Base-by-base conservation (phyloP, 345 rosid species). In the Abelmoschus esculentus region DNA sequence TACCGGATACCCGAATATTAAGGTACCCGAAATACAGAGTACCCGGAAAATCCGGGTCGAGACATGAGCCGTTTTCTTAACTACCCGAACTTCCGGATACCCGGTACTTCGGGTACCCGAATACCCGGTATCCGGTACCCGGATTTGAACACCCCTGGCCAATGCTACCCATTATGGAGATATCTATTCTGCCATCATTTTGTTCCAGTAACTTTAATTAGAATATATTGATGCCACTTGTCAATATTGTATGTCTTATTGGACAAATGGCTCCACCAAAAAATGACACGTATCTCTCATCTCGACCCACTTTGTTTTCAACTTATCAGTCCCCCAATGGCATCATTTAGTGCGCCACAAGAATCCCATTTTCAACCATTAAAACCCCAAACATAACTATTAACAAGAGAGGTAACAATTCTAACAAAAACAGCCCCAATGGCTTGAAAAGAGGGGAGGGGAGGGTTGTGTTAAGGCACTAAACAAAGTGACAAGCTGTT, bases 301-400 rank as follows among this genome's bases (percentile, higher is more conserved):
- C 28, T 57, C 40, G 7, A 29, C 36, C 73, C 66, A 22, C 55
- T 44, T 58, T 61, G 31, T 14, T 29, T 42, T 57, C 1, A 59
- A 49, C 50, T 59, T 47, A 19, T 6, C 1, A 57, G 53, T 57
- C 42, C 65, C 2, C 64, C 65, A 58, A 57, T 42, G 63, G 73
- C 54, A 57, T 44, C 40, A 70, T 44, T 42, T 58, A 42, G 55
- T 28, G 66, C 54, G 61, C 71, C 59, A 67, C 49, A 11, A 11
- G 49, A 67, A 53, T 19, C 71, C 47, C 71, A 31, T 52, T 18
- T 53, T 52, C 56, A 17, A 12, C 44, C 3, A n/a, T 32, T n/a
- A n/a, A n/a, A n/a, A n/a, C n/a, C n/a, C n/a, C n/a, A 22, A 22
- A 22, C 26, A 22, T 22, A 22, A 22, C 26, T 22, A 22, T 22